A percentile compares a stretch with the other conserved stretches of the same genome.
Conservation (phyloP, 1,139 yeast species). For the Candida buenavistaensis region DNA sequence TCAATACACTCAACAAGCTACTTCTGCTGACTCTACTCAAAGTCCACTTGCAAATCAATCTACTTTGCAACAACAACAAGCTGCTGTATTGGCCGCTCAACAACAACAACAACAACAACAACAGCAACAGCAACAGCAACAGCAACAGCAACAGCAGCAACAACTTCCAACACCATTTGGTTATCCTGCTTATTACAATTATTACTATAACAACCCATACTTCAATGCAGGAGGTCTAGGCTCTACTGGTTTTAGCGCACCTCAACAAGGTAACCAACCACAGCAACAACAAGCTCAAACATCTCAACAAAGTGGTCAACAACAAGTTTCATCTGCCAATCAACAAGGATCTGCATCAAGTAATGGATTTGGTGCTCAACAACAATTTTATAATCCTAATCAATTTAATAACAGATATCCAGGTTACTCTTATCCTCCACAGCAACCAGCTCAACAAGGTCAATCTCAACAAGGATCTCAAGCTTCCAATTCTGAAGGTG, state of each 20-base stretch:
- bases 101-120: slow-evolving; percentile 9
- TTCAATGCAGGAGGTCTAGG: slow-evolving; percentile 28
- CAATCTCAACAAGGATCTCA: slow-evolving; percentile 9
- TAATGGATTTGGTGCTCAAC: slow-evolving; percentile 20
- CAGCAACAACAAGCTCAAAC: slow-evolving; percentile 12
- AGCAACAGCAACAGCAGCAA: slow-evolving; percentile 10
- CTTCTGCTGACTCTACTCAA: slow-evolving; percentile 19
- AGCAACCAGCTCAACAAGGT: slow-evolving; percentile 23
- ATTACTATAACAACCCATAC: slow-evolving; percentile 46
- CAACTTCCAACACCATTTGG: slow-evolving; percentile 38
- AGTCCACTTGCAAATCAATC: slow-evolving; percentile 31
- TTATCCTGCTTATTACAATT: slow-evolving; percentile 47
- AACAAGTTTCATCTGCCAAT: slow-evolving; percentile 6
- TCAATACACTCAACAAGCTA: slow-evolving; percentile 26
- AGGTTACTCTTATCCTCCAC: slow-evolving; percentile 37
- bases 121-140: slow-evolving; percentile 10
- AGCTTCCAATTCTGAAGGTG: slow-evolving; percentile 10
- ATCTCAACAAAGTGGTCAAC: slow-evolving; percentile 8
- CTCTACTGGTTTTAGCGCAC: slow-evolving; percentile 24
- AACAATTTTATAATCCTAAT: slow-evolving; percentile 36
- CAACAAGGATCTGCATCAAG: slow-evolving; percentile 14
- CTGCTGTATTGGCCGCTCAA: slow-evolving; percentile 10
- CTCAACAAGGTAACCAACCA: slow-evolving; percentile 11
- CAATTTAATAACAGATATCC: slow-evolving; percentile 42
- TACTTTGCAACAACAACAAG: slow-evolving; percentile 20